Percentiles rank a stretch among this genome's conserved stretches.
phyloP scores from a whole-genome alignment of 805 yeast genomes.

The Yamadazyma akitaensis region DNA sequence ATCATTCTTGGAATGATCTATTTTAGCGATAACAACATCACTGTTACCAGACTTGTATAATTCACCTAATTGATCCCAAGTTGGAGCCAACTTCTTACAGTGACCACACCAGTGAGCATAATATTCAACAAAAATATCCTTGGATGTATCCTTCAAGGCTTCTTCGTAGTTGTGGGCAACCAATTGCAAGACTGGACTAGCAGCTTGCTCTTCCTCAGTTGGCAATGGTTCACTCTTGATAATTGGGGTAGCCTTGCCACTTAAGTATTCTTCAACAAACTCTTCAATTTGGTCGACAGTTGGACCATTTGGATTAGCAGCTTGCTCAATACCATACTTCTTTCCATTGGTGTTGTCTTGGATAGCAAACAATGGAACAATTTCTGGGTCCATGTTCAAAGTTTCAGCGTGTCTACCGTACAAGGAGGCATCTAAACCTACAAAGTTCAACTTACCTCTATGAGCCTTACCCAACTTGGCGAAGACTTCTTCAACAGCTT shows the following conservation, averaged over 20 bases:
- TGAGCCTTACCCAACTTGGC: slow-evolving; percentile 64
- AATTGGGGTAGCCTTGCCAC: slow-evolving; percentile 65
- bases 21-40: slow-evolving; percentile 68
- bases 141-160: slow-evolving; percentile 51
- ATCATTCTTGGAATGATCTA: slow-evolving; percentile 90
- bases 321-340: slow-evolving; percentile 78
- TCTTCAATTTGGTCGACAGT: slow-evolving; percentile 47
- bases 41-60: slow-evolving; percentile 51
- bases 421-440: slow-evolving; percentile 76
- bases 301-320: slow-evolving; percentile 42
- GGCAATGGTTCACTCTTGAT: slow-evolving; percentile 88
- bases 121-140: slow-evolving; percentile 83
- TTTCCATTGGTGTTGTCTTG: slow-evolving; percentile 66
- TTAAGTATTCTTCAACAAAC: slow-evolving; percentile 61
- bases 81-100: slow-evolving; percentile 88
- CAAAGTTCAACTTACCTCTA: slow-evolving; percentile 82
- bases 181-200: slow-evolving; percentile 61
- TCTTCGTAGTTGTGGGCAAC: slow-evolving; percentile 83
- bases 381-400: slow-evolving; percentile 77
- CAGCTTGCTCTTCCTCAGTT: slow-evolving; percentile 62
- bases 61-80: slow-evolving; percentile 81
- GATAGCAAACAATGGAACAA: slow-evolving; percentile 82
- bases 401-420: slow-evolving; percentile 86
- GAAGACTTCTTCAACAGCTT: slow-evolving; percentile 49
- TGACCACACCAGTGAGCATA: slow-evolving; percentile 99